Evolutionary conservation across 352 stramenopile species (phyloP).

Genomic region (Globisporangium cederbergense): DNA sequence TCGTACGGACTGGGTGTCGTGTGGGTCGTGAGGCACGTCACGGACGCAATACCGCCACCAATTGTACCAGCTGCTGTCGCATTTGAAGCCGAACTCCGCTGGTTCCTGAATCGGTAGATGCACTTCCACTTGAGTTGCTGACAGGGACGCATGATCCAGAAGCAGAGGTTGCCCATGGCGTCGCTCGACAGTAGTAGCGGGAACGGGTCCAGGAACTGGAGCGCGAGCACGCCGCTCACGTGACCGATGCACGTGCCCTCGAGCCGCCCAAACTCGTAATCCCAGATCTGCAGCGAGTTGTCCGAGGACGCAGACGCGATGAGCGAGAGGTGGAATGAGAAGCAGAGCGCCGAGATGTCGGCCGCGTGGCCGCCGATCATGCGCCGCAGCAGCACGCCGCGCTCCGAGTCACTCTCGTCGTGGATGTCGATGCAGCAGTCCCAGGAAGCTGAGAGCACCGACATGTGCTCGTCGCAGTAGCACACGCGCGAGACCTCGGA

Average conservation of each 20-base stretch:
- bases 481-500: conserved; percentile 73
- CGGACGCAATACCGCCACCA: conserved; percentile 30
- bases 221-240: conserved; percentile 55
- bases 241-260: conserved; percentile 72
- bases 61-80: not conserved
- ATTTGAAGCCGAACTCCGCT: conserved; percentile 22
- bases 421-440: conserved; percentile 81
- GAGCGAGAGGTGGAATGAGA: conserved; percentile 71
- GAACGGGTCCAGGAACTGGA: conserved; percentile 74
- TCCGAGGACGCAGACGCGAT: conserved; percentile 75
- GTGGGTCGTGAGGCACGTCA: conserved; percentile 45
- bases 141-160: conserved; percentile 73
- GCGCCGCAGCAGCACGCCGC: conserved; percentile 67
- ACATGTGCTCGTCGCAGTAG: conserved; percentile 84
- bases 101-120: conserved; percentile 70
- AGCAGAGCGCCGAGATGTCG: conserved; percentile 79
- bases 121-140: conserved; percentile 66
- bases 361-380: conserved; percentile 65
- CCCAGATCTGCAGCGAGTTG: conserved; percentile 73
- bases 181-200: conserved; percentile 69
- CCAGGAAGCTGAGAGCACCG: conserved; percentile 82
- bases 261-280: conserved; percentile 86
- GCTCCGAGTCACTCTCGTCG: conserved; percentile 82
- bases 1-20: conserved; percentile 24
- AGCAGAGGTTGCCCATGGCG: conserved; percentile 62